phyloP scores from a whole-genome alignment of 805 yeast species.

The Candida suzukii region DNA sequence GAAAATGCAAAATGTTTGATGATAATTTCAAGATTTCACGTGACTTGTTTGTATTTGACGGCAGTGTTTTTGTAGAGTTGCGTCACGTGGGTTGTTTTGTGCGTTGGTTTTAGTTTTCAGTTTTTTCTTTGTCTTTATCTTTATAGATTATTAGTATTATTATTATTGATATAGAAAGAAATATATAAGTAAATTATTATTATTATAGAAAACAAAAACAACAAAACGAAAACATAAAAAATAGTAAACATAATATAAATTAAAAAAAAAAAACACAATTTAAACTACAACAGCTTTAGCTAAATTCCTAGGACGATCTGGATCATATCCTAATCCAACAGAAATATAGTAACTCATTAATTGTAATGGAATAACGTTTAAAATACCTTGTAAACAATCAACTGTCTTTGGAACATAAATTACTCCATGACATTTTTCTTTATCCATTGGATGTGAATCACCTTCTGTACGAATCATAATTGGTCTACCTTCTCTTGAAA shows the following conservation, averaged over 20 bases:
- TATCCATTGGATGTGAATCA: conserved; percentile 50
- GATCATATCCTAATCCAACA: conserved; percentile 89
- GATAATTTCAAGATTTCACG: conserved; percentile 1
- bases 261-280: too few relatives aligned
- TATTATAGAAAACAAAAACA: too few relatives aligned
- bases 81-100: too few relatives aligned
- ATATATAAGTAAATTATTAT: too few relatives aligned
- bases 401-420: conserved; percentile 92
- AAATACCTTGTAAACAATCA: conserved; percentile 94
- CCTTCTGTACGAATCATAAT: conserved; percentile 84
- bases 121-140: too few relatives aligned
- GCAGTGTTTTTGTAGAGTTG: too few relatives aligned
- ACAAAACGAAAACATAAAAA: too few relatives aligned
- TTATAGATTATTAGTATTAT: too few relatives aligned
- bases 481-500: conserved; percentile 96
- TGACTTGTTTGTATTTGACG: not conserved
- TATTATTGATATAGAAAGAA: too few relatives aligned
- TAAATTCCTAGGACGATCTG: conserved; percentile 97
- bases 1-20: not conserved
- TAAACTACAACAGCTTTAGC: conserved; percentile 98
- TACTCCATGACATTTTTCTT: conserved; percentile 57
- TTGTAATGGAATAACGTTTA: conserved; percentile 92
- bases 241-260: too few relatives aligned
- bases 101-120: too few relatives aligned
- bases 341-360: conserved; percentile 97